Percentiles rank a stretch among this genome's conserved stretches.
phyloP scores from a whole-genome alignment of 2,329 filamentous ascomycete species.

The Rhynchosporium secalis region DNA sequence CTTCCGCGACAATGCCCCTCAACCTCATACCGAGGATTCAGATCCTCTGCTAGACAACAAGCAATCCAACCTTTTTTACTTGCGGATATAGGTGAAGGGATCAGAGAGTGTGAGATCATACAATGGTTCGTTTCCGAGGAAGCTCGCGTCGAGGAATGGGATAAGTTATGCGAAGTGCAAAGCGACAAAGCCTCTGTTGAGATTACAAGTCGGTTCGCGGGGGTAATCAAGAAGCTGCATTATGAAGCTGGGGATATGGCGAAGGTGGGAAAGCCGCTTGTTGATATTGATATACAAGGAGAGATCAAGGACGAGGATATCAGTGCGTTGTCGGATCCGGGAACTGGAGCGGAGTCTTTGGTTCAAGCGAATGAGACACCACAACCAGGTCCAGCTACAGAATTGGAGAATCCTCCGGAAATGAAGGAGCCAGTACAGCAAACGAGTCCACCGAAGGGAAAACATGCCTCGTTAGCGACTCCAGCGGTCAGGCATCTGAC shows the following conservation, averaged over 20 bases:
- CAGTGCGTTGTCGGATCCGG: conserved; percentile 42
- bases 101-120: conserved; percentile 97
- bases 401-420: not conserved
- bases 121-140: conserved; percentile 99
- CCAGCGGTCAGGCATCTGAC: conserved; percentile 88
- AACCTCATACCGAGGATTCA: conserved; percentile 29
- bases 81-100: conserved; percentile 90
- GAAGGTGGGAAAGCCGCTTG: conserved; percentile 88
- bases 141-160: conserved; percentile 95
- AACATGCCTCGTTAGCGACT: conserved; percentile 76
- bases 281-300: conserved; percentile 91
- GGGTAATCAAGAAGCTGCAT: conserved; percentile 92
- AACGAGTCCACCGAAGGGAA: conserved; percentile 45
- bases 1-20: conserved; percentile 23
- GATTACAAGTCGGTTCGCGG: conserved; percentile 94
- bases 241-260: conserved; percentile 97
- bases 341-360: conserved; percentile 27
- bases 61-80: conserved; percentile 77
- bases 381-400: conserved; percentile 2
- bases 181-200: conserved; percentile 91
- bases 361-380: conserved; percentile 18
- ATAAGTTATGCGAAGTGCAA: conserved; percentile 95
- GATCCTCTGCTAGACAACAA: conserved; percentile 31
- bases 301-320: conserved; percentile 65
- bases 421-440: conserved; percentile 12